phyloP scores from a whole-genome alignment of 768 basidiomycete genomes.

The Heimioporus sp. region DNA sequence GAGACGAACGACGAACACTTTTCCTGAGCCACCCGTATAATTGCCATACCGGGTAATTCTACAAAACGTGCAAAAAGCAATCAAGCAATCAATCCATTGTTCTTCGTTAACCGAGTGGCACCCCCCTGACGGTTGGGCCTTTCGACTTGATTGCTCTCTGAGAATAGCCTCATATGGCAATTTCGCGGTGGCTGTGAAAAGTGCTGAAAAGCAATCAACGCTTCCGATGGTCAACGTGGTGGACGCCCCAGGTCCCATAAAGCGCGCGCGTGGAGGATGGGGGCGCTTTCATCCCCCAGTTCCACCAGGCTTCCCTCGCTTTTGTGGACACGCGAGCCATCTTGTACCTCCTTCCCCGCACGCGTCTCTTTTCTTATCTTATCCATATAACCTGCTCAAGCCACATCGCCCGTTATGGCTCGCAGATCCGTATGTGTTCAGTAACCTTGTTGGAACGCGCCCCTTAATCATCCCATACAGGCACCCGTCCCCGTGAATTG shows the following conservation, averaged over 20 bases:
- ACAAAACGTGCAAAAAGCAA: constrained; percentile 20
- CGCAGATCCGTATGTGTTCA: not conserved
- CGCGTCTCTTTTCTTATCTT: too few species aligned
- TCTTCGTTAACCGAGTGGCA: constrained; percentile 25
- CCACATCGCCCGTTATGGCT: too few species aligned
- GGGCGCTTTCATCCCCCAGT: constrained; percentile 1
- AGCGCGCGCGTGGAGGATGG: constrained; percentile 5
- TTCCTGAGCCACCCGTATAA: not conserved
- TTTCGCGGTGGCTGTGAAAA: constrained; percentile 17
- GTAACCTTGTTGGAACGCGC: too few species aligned
- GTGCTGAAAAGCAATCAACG: constrained; percentile 26
- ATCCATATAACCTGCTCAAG: too few species aligned
- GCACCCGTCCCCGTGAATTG: constrained; percentile 6
- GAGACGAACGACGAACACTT: not conserved
- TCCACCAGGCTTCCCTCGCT: constrained; percentile 1
- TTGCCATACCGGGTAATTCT: constrained; percentile 7
- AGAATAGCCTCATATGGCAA: constrained; percentile 18
- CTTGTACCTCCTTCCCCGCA: too few species aligned
- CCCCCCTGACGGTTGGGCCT: constrained; percentile 14
- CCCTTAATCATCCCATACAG: too few species aligned
- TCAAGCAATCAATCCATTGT: constrained; percentile 9
- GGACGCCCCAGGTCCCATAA: constrained; percentile 16
- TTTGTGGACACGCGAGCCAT: not conserved
- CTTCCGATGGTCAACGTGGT: constrained; percentile 12
- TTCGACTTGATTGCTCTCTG: constrained; percentile 18